These are phyloP conservation scores for Plantago ovata DNA, from an alignment of 257 asterid species.

Conservation along the genomic window DNA sequence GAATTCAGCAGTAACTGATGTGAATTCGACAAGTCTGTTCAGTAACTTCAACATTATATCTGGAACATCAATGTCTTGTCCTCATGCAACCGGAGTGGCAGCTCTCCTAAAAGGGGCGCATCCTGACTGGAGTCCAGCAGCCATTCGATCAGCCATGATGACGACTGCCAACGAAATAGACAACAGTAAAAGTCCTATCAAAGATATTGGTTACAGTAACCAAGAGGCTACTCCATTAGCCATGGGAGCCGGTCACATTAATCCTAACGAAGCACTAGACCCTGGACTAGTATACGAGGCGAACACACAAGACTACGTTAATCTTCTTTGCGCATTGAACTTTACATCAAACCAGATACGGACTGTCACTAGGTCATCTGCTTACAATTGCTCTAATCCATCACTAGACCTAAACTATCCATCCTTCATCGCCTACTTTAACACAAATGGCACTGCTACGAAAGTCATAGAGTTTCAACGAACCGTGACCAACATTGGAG, in stretches of 20 bases:
- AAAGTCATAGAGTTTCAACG: constrained; percentile 6
- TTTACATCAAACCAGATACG: constrained; percentile 3
- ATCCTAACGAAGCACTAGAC: not conserved
- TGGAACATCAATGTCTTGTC: constrained; percentile 9
- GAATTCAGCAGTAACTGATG: not conserved
- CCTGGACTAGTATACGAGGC: constrained; percentile 2
- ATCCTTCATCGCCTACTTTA: constrained; percentile 7
- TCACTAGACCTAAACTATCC: constrained; percentile 8
- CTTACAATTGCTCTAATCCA: constrained; percentile 3
- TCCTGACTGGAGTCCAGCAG: constrained; percentile 7
- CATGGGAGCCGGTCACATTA: constrained; percentile 9
- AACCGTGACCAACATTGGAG: constrained; percentile 2
- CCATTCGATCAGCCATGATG: constrained; percentile 9
- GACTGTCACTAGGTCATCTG: not conserved
- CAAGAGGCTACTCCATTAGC: constrained; percentile 8
- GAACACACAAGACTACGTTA: constrained; percentile 3
- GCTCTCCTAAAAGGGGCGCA: constrained; percentile 5
- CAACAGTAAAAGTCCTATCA: constrained; percentile 1
- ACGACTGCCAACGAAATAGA: not conserved
- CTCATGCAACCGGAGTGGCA: not conserved
- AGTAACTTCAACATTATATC: constrained; percentile 7
- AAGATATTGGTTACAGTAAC: constrained; percentile 1
- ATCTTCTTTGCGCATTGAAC: constrained; percentile 8
- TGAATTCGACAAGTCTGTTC: constrained; percentile 2
- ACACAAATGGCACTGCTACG: not conserved